Percentiles rank a stretch among this genome's conserved stretches.
Evolutionary conservation across 257 asterid species (phyloP).

Genomic region (Hygrophila difformis): DNA sequence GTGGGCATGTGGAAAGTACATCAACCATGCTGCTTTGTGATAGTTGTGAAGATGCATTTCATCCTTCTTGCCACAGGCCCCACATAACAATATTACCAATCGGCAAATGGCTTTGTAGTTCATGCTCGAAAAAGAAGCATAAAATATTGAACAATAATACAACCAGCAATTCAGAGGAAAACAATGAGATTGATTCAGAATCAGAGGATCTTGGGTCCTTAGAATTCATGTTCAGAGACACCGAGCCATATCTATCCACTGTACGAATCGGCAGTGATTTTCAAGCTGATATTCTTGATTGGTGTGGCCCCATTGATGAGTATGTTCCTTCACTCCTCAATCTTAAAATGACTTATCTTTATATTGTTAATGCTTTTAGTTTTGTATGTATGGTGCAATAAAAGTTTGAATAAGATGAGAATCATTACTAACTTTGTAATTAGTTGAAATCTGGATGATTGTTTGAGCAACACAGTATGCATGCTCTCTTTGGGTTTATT

Average conservation of each 20-base stretch:
- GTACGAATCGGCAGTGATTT: conserved; percentile 61
- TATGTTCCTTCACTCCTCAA: conserved; percentile 35
- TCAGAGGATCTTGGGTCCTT: conserved; percentile 41
- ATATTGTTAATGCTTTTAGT: not conserved
- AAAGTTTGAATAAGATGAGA: conserved; percentile 14
- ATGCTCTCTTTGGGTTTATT: not conserved
- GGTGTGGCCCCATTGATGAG: conserved; percentile 57
- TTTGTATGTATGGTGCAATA: not conserved
- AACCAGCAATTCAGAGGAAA: conserved; percentile 20
- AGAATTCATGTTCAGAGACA: conserved; percentile 48
- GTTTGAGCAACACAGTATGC: not conserved
- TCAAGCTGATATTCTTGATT: conserved; percentile 74
- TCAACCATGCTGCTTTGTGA: conserved; percentile 66
- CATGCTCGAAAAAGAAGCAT: conserved; percentile 67
- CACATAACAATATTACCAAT: conserved; percentile 39
- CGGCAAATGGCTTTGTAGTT: conserved; percentile 70
- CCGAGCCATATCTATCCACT: conserved; percentile 41
- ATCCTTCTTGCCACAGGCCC: conserved; percentile 64
- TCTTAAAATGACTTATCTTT: not conserved
- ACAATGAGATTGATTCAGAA: conserved; percentile 21
- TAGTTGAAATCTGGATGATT: not conserved
- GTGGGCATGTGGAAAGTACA: conserved; percentile 39
- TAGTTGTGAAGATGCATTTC: conserved; percentile 69
- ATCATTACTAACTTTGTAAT: conserved; percentile 4
- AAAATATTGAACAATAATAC: conserved; percentile 49